Evolutionary conservation across 2,329 filamentous ascomycete species (phyloP), one percentile per base, ranked within the genome.

Genomic region (Grosmannia penicillata): DNA sequence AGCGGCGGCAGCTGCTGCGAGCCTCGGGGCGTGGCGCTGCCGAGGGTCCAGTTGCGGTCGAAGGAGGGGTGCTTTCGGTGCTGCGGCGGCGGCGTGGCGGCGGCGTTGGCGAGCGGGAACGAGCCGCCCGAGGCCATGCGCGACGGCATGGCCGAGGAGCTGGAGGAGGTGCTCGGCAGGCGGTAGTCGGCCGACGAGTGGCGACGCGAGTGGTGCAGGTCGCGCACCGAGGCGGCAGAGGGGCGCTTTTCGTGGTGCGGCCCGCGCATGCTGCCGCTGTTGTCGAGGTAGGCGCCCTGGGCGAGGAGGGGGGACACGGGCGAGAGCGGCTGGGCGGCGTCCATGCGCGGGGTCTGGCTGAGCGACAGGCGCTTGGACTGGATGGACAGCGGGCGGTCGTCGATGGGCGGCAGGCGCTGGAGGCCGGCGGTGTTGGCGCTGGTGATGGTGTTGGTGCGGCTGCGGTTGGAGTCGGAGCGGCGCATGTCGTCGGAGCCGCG

Each of bases 101-200:
- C 44, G 14, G 49, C 47, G 21, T 64, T 61, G 22, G 51, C 39
- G 37, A 56, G 56, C 14, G 60, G 55, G 44, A 67, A 63, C 2
- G 61, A 58, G 27, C 61, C 62, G 44, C 61, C 62, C 19, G 57
- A 51, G 15, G 56, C 51, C 30, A 68, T 47, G 42, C 65, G 70
- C 6, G 63, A 62, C 9, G 56, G 57, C n/a, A 52, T 52, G 8
- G 49, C 46, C 30, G 50, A 49, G 19, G 49, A 45, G 18, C 15
- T 22, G 8, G 57, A 39, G 3, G 59, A 51, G 11, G 56, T 52
- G 34, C 58, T 56, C 8, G 56, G 49, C 18, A 63, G 55, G 36
- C 74, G 68, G 53, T 77, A 80, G 48, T 93, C 85, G 35, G 83
- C 85, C 3, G 84, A 91, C 2, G 87, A 95, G 58, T 93, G 86